Base-by-base conservation (phyloP, 768 basidiomycete species). In the Ramaria sp. region DNA sequence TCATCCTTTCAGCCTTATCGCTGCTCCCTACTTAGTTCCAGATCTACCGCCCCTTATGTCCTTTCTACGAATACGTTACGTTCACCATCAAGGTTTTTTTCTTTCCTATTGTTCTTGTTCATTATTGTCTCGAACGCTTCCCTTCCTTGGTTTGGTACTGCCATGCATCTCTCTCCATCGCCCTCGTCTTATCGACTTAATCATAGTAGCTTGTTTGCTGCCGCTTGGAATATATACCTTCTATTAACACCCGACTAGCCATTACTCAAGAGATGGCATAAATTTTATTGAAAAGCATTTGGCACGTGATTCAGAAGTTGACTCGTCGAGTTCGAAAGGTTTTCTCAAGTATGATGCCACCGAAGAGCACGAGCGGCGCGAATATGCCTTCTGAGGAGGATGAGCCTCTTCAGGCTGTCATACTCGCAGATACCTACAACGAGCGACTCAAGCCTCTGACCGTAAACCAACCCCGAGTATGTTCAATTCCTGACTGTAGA, bases 351-450 rank as follows among this genome's bases (percentile, higher is more conserved):
- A 59, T 11, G 7, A 91, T 92, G 88, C 78, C 81, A 10, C 78
- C 86, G 24, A 89, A 88, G 71, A 65, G 69, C 6, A 70, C 73
- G 47, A 63, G 75, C 7, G 66, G 74, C 43, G 86, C 86, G 63
- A 86, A 88, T 62, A 83, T 83, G 59, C 68, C 82, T 13, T 73
- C 81, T 38, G 78, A 76, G 51, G 82, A 83, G 13, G 89, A 93
- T 53, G 87, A 96, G 51, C 82, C 90, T 19, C 74, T 98, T 0
- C 94, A 98, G 66, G 95, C 95, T 17, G 88, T 98, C 56, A 83
- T 99, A 45, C 84, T 99, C 42, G 92, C 95, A 11, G 95, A 99
- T 68, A 93, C 91, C 62, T 96, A 94, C 74, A 94, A 96, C 75
- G 88, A 84, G 65, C 81, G 91, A 55, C 95, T 97, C 66, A 79